Percentiles rank a stretch among this genome's conserved stretches.
Conservation (phyloP, 768 basidiomycete species). For the Boletus rubropictus region DNA sequence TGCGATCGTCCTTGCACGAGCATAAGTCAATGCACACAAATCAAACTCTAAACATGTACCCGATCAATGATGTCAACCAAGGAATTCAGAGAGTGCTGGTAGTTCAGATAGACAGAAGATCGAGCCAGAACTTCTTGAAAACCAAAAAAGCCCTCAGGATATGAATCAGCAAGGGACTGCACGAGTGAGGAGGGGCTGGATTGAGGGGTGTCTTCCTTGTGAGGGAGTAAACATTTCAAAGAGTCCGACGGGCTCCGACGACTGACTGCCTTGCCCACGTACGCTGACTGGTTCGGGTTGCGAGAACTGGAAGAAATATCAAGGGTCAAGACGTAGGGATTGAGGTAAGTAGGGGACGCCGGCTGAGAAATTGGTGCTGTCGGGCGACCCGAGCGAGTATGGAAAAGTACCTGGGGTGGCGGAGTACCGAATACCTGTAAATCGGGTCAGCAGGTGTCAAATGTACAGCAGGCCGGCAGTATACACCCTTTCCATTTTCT, state of each 20-base stretch:
- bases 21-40: conserved; percentile 1
- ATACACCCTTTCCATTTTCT: conserved; percentile 83
- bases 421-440: conserved; percentile 73
- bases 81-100: conserved; percentile 78
- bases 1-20: conserved; percentile 59
- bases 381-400: conserved; percentile 50
- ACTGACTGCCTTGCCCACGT: conserved; percentile 38
- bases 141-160: conserved; percentile 12
- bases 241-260: conserved; percentile 68
- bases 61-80: conserved; percentile 73
- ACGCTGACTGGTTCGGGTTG: conserved; percentile 49
- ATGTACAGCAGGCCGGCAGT: not conserved
- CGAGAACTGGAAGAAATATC: conserved; percentile 22
- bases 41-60: conserved; percentile 39
- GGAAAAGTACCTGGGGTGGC: conserved; percentile 76
- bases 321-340: conserved; percentile 17
- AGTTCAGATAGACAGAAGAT: conserved; percentile 64
- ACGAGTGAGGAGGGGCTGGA: conserved; percentile 18
- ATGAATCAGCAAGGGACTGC: conserved; percentile 19
- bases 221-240: conserved; percentile 43
- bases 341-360: conserved; percentile 14
- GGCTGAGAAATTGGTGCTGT: conserved; percentile 25
- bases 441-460: conserved; percentile 1
- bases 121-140: conserved; percentile 23
- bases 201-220: conserved; percentile 11